Percentiles rank a stretch among this genome's conserved stretches.
These are phyloP conservation scores for Forsythia viridissima DNA, from an alignment of 257 asterid genomes.

Conservation along the genomic window DNA sequence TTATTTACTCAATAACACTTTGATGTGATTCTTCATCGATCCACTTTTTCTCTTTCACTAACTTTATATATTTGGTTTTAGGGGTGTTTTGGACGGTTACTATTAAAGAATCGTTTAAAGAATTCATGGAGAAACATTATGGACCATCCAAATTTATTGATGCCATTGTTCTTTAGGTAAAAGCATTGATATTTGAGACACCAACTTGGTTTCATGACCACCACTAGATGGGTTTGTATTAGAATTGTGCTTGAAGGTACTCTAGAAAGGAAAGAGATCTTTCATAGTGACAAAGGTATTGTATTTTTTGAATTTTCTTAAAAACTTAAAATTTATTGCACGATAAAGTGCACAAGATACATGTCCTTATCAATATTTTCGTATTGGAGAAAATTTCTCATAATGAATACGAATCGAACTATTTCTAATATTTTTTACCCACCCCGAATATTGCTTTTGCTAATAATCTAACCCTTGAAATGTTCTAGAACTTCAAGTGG, in stretches of 20 bases:
- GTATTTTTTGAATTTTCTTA: neutral
- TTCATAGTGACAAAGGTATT: neutral
- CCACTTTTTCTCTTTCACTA: constrained; percentile 31
- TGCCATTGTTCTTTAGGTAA: constrained; percentile 22
- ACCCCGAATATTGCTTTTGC: neutral
- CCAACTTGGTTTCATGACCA: constrained; percentile 25
- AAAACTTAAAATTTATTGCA: neutral
- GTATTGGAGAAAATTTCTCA: neutral
- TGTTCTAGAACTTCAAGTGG: neutral
- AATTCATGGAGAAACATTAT: constrained; percentile 10
- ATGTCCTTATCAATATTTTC: neutral
- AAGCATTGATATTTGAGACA: constrained; percentile 20
- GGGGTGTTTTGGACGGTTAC: constrained; percentile 32
- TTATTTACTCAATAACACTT: constrained; percentile 27
- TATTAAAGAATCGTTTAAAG: constrained; percentile 23
- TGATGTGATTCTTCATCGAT: constrained; percentile 39
- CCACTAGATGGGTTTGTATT: constrained; percentile 14
- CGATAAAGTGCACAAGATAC: neutral
- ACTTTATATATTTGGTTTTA: constrained; percentile 29
- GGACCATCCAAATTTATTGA: constrained; percentile 39
- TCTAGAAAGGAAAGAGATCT: neutral
- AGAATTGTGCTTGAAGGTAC: neutral
- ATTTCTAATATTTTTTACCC: neutral
- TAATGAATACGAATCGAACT: neutral
- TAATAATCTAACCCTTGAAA: neutral